Conservation (phyloP, 257 asterid species). For the Striga asiatica region DNA sequence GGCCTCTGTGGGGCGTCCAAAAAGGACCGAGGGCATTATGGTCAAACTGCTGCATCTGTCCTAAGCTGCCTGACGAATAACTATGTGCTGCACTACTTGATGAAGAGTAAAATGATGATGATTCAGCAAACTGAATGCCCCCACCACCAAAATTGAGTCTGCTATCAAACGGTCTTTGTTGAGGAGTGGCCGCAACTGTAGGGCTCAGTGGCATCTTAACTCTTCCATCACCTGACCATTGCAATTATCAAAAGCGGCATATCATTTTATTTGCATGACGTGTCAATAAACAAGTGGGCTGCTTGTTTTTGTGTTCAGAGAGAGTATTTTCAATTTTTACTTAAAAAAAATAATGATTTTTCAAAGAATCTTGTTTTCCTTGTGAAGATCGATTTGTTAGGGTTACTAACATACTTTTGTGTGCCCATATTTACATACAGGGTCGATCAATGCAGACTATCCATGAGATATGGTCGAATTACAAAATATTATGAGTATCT, state of each 20-base stretch:
- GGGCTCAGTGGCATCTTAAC: constrained; percentile 91
- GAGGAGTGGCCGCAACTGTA: constrained; percentile 42
- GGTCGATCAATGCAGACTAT: too few relatives aligned
- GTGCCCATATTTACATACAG: too few relatives aligned
- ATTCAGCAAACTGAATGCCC: constrained; percentile 45
- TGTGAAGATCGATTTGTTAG: background rate
- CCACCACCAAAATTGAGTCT: constrained; percentile 35
- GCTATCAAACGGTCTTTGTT: constrained; percentile 43
- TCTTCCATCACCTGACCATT: constrained; percentile 61
- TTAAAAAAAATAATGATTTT: background rate
- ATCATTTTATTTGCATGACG: too few relatives aligned
- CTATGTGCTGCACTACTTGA: constrained; percentile 76
- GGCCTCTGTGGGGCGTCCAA: constrained; percentile 61
- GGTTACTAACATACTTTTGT: too few relatives aligned
- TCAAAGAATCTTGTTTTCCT: background rate
- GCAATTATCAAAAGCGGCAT: constrained; percentile 7
- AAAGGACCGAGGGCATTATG: constrained; percentile 33
- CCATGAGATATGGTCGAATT: too few relatives aligned
- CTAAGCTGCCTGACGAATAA: constrained; percentile 81
- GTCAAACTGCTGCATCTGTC: constrained; percentile 74
- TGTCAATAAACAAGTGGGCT: too few relatives aligned
- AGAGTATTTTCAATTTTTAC: background rate
- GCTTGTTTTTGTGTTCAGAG: background rate
- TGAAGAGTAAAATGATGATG: constrained; percentile 56
- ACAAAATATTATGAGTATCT: too few relatives aligned